Base-by-base conservation (phyloP, 805 yeast species). In the Candida berthetii region DNA sequence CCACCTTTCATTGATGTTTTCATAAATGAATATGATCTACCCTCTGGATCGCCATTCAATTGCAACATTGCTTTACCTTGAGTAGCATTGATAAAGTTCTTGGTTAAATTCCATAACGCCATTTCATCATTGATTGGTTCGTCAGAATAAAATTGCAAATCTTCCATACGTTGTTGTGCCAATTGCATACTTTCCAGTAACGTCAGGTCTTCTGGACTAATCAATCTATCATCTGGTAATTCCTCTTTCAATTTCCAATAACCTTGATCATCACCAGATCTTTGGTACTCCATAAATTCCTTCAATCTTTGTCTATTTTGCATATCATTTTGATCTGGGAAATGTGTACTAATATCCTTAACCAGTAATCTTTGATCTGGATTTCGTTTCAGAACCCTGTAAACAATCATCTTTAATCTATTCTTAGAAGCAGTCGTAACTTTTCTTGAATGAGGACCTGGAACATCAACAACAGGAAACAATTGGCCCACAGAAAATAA, bases 61-160 rank as follows among this genome's bases (percentile, higher is more conserved):
- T 89, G 96, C 35, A 93, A 71, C 97, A 93, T 93, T 0, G 97
- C 95, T 54, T 95, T 90, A 42, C 96, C 95, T 58, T 90, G 98
- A 19, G 96, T 89, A 2, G 98, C 93, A 59, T 81, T 86, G 41
- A 90, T 79, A 56, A 93, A 93, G 61, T 93, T 93, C 46, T 88
- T 74, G 0, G 96, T 81, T n/a, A 83, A 71, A 59, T 87, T 90
- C 99, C 99, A 93, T 0, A 96, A 91, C 1, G 97, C 82, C 39
- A 87, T 64, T 54, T 88, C 95, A 50, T 88, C 96, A 49, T 87
- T 89, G 31, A 81, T 78, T 49, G 64, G 66, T 40, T 68, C 69
- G 48, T 65, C 63, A 28, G 67, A 58, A 43, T 77, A 77, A 14
- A 74, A 74, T 33, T 84, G 85, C 38, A 82, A 71, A 58, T 93